A percentile compares a stretch with the other conserved stretches of the same genome.
Conservation (phyloP, 192 early-diverging fungal species). For the Podila epigama region DNA sequence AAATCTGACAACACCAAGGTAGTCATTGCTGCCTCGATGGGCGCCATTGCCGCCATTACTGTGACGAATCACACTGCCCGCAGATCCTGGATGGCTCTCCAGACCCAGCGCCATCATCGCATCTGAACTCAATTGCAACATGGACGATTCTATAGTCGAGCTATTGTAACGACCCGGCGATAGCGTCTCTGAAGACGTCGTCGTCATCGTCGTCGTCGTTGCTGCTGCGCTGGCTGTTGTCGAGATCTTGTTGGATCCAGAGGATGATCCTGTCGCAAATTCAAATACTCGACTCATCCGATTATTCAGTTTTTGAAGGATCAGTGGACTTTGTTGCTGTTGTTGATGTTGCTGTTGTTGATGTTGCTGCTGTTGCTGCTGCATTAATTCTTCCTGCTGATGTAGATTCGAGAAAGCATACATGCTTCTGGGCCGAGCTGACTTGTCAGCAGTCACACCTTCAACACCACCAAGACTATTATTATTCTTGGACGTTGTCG, state of each 20-base stretch:
- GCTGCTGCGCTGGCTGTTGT: too few species aligned
- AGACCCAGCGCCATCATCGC: slow-evolving; percentile 33
- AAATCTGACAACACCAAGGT: neutral
- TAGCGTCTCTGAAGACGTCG: too few species aligned
- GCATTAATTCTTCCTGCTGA: slow-evolving; percentile 3
- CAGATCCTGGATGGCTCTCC: slow-evolving; percentile 24
- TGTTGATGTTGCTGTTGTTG: too few species aligned
- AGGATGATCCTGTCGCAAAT: slow-evolving; percentile 1
- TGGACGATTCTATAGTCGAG: slow-evolving; percentile 32
- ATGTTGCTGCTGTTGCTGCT: slow-evolving; percentile 5
- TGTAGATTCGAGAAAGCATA: neutral
- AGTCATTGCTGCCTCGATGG: too few species aligned
- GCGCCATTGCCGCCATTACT: neutral
- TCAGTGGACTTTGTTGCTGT: neutral
- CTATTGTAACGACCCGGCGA: neutral
- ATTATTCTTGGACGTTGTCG: slow-evolving; percentile 1
- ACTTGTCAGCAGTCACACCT: neutral
- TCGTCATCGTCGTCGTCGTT: slow-evolving; percentile 7
- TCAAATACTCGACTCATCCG: slow-evolving; percentile 45
- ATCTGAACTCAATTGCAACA: slow-evolving; percentile 22
- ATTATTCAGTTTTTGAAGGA: slow-evolving; percentile 12
- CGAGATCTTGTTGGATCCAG: too few species aligned
- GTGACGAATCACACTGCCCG: slow-evolving; percentile 12
- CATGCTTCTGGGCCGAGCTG: slow-evolving; percentile 32
- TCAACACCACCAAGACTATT: neutral